Base-by-base conservation (phyloP, 2,329 filamentous ascomycete species). In the Didymellaceae sp. region DNA sequence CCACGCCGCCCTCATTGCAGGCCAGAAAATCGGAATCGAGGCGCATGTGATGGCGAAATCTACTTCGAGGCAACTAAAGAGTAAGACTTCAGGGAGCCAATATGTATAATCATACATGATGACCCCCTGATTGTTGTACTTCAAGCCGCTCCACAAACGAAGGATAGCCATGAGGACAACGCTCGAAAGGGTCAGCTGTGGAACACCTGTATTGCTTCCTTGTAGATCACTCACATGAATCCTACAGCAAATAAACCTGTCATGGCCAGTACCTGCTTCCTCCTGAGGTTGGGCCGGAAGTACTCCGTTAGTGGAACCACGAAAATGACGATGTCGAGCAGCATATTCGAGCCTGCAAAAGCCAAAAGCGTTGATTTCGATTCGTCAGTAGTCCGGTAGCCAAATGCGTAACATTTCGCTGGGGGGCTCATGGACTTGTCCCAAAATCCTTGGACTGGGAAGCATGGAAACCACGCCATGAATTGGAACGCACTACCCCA, bases 21-120 rank as follows among this genome's bases (percentile, higher is more conserved):
- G 69, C 70, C 70, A 73, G 59, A 73, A 71, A 16, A 72, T 70
- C n/a, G 70, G 70, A 39, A 72, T 68, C 4, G 64, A 69, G 17
- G 67, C 69, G 49, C 62, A 68, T 22, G 71, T 68, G 41, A 72
- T 70, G 5, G 70, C 68, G 33, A 72, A 63, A 17, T 71, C 62
- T 43, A 72, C 54, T 43, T 72, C 69, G 30, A 72, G 59, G 33
- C 52, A 62, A 21, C 68, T 66, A 33, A 71, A 57, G 17, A 70
- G 58, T 21, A 67, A 44, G 6, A 59, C 58, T 22, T 61, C 52
- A 1, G 66, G 63, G 6, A 64, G 60, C 62, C 67, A 65, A 57
- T 55, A 71, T 1, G 66, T 68, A 31, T 66, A 68, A 47, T 73
- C 69, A 13, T 49, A 49, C 40, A 65, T 59, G 21, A 48, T 54